Evolutionary conservation across 2,329 filamentous ascomycete genomes (phyloP).

Genomic region (Alternaria ethzedia): DNA sequence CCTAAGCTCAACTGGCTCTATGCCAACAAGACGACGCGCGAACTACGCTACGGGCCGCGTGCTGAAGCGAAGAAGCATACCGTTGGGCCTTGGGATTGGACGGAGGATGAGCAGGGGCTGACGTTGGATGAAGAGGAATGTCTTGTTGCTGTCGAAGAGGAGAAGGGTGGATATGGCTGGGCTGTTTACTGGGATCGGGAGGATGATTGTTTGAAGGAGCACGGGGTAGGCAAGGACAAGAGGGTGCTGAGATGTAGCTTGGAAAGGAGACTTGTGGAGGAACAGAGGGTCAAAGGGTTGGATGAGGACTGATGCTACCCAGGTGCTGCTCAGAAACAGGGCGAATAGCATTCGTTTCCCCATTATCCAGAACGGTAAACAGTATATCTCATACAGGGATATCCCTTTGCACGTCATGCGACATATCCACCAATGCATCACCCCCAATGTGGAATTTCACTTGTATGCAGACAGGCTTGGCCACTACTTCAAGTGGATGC

Average conservation of each 20-base stretch:
- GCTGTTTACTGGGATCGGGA: conserved; percentile 59
- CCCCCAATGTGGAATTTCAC: no score
- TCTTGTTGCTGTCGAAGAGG: conserved; percentile 64
- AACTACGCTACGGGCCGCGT: conserved; percentile 70
- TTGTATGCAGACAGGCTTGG: neutral
- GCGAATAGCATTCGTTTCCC: neutral
- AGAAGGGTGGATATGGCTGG: conserved; percentile 56
- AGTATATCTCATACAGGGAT: no score
- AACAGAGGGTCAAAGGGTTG: conserved; percentile 18
- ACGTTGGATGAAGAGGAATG: conserved; percentile 62
- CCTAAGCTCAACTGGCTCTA: conserved; percentile 74
- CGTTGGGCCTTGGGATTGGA: conserved; percentile 85
- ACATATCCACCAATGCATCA: neutral
- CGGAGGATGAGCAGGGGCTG: conserved; percentile 62
- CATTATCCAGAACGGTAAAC: neutral
- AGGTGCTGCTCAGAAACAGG: neutral
- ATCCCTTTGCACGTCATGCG: neutral
- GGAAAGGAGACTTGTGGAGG: conserved; percentile 48
- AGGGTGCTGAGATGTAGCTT: conserved; percentile 54
- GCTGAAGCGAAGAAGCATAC: conserved; percentile 74
- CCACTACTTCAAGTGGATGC: no score
- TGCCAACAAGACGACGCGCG: conserved; percentile 64
- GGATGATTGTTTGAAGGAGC: conserved; percentile 53
- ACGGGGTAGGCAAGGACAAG: conserved; percentile 48
- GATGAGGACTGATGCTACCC: conserved; percentile 14